Evolutionary conservation across 1,284 basidiomycete species (phyloP), one percentile per base, ranked within the genome.

Genomic region (Cryptococcus floricola): DNA sequence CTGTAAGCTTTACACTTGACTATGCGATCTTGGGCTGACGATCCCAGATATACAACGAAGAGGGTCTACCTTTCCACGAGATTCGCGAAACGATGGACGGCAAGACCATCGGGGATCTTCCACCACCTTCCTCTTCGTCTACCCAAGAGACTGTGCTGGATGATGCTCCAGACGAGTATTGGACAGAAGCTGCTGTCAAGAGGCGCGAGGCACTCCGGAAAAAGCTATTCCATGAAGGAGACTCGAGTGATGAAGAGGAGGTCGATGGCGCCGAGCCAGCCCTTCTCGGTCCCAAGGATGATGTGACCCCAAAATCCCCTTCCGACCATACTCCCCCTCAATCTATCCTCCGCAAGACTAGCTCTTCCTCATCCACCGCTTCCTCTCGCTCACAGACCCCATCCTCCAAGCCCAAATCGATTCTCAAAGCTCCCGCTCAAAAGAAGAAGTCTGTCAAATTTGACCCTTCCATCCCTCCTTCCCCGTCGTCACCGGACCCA

Each of bases 381-480:
- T 34, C 16, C 47, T 23, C 41, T 2, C 19, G 41, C 41, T 42
- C 41, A 9, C 5, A 19, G 25, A 19, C 56, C 54, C 12, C n/a
- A 45, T 19, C 28, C 58, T 4, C 25, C 25, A 14, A 57, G 53
- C 60, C 67, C 2, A 70, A 71, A 48, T 68, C 65, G 2, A 74
- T 74, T 25, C 62, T 75, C 38, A 74, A 75, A 57, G 57, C 63
- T 13, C 64, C 67, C 0, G n/a, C 56, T 52, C 54, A 62, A 9
- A 66, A 68, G 0, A 75, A 74, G 51, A 75, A 75, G 59, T 68
- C 65, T 16, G 73, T 75, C 16, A 61, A 70, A 3, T 75, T 75
- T 50, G 73, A 75, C 58, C 60, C 64, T 1, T 66, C 67, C 16
- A 59, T 73, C 4, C 71, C 70, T 10, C 70, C 71, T 2, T 68